Evolutionary conservation across 192 early-diverging fungal species (phyloP).

Genomic region (Radiomyces spectabilis): DNA sequence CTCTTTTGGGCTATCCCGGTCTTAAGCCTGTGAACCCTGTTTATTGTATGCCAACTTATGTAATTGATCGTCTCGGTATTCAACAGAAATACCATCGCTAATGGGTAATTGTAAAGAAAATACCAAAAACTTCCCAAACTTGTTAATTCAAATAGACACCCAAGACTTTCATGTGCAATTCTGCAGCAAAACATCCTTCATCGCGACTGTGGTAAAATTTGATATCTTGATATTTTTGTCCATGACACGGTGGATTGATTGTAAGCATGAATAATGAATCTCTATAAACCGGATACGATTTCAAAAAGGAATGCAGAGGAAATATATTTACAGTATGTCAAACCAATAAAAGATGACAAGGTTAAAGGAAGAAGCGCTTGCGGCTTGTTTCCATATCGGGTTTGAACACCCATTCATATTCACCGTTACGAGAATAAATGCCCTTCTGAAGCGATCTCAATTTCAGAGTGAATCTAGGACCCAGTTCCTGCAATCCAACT

Average conservation of each 20-base stretch:
- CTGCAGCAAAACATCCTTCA: no score
- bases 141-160: no score
- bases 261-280: no score
- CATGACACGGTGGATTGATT: no score
- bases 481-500: constrained; percentile 90
- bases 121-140: no score
- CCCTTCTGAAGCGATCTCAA: constrained; percentile 94
- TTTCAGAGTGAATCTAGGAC: constrained; percentile 92
- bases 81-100: constrained; percentile 17
- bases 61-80: constrained; percentile 50
- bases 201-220: no score
- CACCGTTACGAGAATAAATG: constrained; percentile 87
- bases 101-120: no score
- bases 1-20: constrained; percentile 71
- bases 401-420: constrained; percentile 96
- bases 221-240: no score
- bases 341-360: no score
- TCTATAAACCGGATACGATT: no score
- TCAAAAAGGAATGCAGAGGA: neutral
- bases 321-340: neutral
- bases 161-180: no score
- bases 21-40: constrained; percentile 80
- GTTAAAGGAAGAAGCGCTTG: constrained; percentile 77
- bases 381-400: constrained; percentile 88
- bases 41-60: constrained; percentile 77